Base-by-base conservation (phyloP, 2,329 filamentous ascomycete species). In the Fusarium nematophilum region DNA sequence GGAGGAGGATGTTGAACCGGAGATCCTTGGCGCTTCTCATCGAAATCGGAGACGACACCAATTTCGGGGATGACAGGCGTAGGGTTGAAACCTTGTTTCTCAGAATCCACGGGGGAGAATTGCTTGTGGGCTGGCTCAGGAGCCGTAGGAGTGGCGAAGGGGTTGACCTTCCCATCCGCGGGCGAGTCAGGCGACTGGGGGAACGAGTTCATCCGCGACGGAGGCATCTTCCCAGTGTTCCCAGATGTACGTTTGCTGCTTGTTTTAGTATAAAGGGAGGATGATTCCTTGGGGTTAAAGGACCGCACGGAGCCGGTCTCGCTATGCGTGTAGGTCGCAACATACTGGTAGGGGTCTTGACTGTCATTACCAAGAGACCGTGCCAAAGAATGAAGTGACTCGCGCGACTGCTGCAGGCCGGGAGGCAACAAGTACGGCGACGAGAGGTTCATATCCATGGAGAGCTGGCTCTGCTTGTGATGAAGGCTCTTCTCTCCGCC, bases 371-470 rank as follows among this genome's bases (percentile, higher is more conserved):
- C 83, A 38, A 94, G 83, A 3, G 89, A 90, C 48, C 90, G 88
- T 21, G 93, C 91, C 63, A 98, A 81, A 3, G 93, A 96, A 73
- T 93, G 88, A 60, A 98, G 81, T 5, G 94, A 97, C 65, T 97
- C 93, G 37, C 87, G 86, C 1, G 94, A 97, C 70, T 86, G 83
- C 34, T 95, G 87, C 15, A 94, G 72, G 49, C 86, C 88, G 1
- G 91, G 91, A 5, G 95, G 93, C n/a, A 98, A 83, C n/a, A 99
- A 84, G 73, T 98, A 99, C 2, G 95, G 95, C 67, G 89, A 95
- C 27, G 86, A 86, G 40, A 93, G 81, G 70, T 90, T 87, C 83
- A 93, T 86, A 66, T 87, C 85, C 84, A 94, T 86, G 27, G 88
- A 90, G 43, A 90, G 75, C 66, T 89, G 86, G 30, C 81, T 78